Percentiles rank a stretch among this genome's conserved stretches.
Conservation (phyloP, 192 early-diverging fungal species). For the Oehlia diaphana region DNA sequence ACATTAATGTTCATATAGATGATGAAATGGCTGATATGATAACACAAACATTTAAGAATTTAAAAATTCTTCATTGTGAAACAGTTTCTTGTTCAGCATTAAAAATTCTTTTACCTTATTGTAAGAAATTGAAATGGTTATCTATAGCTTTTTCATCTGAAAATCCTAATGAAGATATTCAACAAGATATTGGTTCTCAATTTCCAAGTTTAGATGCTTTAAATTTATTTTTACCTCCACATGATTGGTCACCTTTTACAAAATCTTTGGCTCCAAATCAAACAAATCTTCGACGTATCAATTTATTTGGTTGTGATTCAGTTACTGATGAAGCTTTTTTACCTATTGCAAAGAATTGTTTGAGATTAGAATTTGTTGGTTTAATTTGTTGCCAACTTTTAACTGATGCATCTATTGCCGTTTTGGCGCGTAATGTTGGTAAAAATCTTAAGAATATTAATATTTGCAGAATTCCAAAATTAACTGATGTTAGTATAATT, state of each 20-base stretch:
- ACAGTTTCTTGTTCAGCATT: neutral
- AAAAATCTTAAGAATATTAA: neutral
- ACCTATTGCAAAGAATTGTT: neutral
- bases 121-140: neutral
- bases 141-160: neutral
- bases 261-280: neutral
- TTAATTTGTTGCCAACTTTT: neutral
- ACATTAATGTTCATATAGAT: slow-evolving; percentile 1
- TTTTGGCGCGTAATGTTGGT: neutral
- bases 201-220: neutral
- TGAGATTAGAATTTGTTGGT: neutral
- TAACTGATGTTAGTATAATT: neutral
- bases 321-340: neutral
- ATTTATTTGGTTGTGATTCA: neutral
- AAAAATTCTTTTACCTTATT: neutral
- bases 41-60: neutral
- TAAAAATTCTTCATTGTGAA: neutral
- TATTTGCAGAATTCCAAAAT: neutral
- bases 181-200: neutral
- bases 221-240: neutral
- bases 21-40: neutral
- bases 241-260: neutral
- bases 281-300: neutral
- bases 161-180: neutral
- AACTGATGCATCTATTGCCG: neutral